Base-by-base conservation (phyloP, 2,329 filamentous ascomycete genomes). In the Xylaria sp. region DNA sequence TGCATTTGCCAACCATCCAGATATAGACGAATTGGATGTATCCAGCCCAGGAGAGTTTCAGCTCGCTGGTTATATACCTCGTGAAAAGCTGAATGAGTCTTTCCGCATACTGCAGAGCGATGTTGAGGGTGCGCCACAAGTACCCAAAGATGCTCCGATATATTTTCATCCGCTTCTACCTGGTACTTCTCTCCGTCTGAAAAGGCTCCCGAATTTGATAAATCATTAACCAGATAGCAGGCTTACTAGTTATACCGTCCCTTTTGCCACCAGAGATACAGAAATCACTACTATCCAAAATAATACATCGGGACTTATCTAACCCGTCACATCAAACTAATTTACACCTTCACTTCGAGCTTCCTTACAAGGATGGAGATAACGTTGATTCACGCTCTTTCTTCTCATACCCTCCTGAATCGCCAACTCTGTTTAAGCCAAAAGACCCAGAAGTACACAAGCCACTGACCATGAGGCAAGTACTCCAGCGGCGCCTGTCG, bases 291-390 rank as follows among this genome's bases (percentile, higher is more conserved):
- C 85, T 98, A 5, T 88, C 89, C 54, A 89, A 88, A 64, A 86
- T 97, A 71, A 84, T 98, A 37, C 93, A 97, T 81, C 87, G 84
- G 28, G 92, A 97, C 79, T 87, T 97, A 18, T 89, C 90, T 69
- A 88, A 92, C 72, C 88, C 90, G 2, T 78, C 83, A 3, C 94
- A 98, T 78, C 88, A 92, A 76, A 98, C 94, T 62, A 99, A 98
- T 80, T 84, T 98, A n/a, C 92, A 97, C 80, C 85, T 94, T 1
- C 93, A 97, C 81, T 93, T 95, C 80, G 78, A 89, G 39, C 79
- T 97, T 6, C 85, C 88, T 7, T 94, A 95, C 74, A 79, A 78
- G 3, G 64, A 78, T 20, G 61, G 58, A 3, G 63, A 63, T 23
- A 67, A 72, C 10, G 39, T 74, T 44, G 71, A 74, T 18, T 71